These are phyloP conservation scores for Oryza australiensis DNA, from an alignment of 176 grass and related monocot species.

Conservation along the genomic window DNA sequence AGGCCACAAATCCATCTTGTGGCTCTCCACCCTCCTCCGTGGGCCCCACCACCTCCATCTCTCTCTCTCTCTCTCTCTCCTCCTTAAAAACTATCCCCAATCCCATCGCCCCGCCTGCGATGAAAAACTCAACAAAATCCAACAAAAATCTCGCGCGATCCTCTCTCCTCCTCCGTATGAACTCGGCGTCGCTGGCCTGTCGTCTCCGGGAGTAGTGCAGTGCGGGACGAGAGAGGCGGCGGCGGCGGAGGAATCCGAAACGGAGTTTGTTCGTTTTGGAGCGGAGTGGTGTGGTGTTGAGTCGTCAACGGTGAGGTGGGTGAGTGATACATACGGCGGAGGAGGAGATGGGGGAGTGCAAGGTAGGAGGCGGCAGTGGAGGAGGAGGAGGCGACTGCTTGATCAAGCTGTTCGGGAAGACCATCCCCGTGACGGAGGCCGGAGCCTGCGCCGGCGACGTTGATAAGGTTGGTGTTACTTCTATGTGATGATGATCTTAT, in stretches of 20 bases:
- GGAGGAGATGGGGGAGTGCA: constrained; percentile 36
- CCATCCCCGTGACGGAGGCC: constrained; percentile 54
- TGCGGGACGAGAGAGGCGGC: background rate
- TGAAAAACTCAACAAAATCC: background rate
- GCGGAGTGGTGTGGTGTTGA: background rate
- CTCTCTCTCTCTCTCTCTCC: too few species aligned
- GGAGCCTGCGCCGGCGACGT: constrained; percentile 9
- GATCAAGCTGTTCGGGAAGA: constrained; percentile 89
- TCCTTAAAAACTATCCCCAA: constrained; percentile 51
- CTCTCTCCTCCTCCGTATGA: background rate
- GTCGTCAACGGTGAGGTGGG: background rate
- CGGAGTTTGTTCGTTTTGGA: background rate
- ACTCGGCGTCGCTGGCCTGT: background rate
- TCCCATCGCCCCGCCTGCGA: constrained; percentile 5
- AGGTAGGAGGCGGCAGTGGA: background rate
- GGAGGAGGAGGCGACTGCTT: constrained; percentile 40
- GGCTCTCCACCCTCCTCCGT: constrained; percentile 55
- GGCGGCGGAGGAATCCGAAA: background rate
- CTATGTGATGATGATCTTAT: background rate
- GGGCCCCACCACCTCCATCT: constrained; percentile 21
- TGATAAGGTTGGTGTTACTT: constrained; percentile 40
- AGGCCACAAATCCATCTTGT: constrained; percentile 82
- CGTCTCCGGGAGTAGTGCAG: background rate
- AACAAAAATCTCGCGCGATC: background rate
- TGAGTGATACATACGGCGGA: background rate